Evolutionary conservation across 225 moss, liverwort and hornwort species (phyloP).

Genomic region (Bryum argenteum): DNA sequence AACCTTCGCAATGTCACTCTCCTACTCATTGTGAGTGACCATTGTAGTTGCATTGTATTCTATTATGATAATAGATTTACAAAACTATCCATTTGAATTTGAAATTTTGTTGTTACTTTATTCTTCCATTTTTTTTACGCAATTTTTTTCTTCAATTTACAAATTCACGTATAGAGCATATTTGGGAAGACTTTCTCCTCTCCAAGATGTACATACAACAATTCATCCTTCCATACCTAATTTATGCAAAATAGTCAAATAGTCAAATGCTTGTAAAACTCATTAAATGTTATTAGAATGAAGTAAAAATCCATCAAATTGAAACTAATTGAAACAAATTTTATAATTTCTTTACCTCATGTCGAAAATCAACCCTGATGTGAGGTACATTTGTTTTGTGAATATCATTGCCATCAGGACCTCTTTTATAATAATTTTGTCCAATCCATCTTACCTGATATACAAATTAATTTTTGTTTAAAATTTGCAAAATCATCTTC

Average conservation of each 20-base stretch:
- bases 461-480: too few relatives aligned
- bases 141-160: too few relatives aligned
- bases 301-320: too few relatives aligned
- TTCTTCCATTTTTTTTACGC: too few relatives aligned
- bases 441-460: slow-evolving; percentile 85
- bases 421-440: slow-evolving; percentile 71
- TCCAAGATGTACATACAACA: slow-evolving; percentile 78
- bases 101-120: too few relatives aligned
- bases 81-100: too few relatives aligned
- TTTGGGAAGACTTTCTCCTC: slow-evolving; percentile 40
- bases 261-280: neutral
- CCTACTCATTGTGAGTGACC: too few relatives aligned
- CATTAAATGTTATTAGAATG: neutral
- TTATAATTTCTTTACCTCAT: slow-evolving; percentile 59
- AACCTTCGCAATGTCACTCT: too few relatives aligned
- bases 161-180: neutral
- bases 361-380: slow-evolving; percentile 91
- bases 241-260: neutral
- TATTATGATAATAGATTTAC: too few relatives aligned
- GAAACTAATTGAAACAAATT: too few relatives aligned
- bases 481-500: neutral
- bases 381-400: slow-evolving; percentile 98
- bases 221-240: slow-evolving; percentile 96
- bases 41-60: too few relatives aligned
- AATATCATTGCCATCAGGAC: slow-evolving; percentile 87